Evolutionary conservation across 345 rosid genomes (phyloP), one percentile per base, ranked within the genome.

Genomic region (Melastoma malabathricum): DNA sequence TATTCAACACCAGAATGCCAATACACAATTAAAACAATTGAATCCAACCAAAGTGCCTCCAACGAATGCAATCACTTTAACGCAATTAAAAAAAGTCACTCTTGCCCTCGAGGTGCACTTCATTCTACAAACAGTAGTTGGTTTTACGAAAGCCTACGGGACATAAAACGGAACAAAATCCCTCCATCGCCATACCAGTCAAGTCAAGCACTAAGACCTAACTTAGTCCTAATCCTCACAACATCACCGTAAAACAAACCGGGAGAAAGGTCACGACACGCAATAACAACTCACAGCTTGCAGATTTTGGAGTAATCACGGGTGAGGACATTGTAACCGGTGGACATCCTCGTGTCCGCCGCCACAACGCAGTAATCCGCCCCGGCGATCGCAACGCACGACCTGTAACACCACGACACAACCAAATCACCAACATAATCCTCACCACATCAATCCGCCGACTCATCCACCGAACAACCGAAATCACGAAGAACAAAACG

Each of bases 321-420:
- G 47, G 78, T 71, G 56, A 88, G 90, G 54, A 93, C 83, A 64
- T 63, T 85, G 78, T 88, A 93, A 44, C 99, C 97, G 1, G 83
- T 79, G 43, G 92, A 88, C 97, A 93, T 79, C n/a, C 95, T 81
- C 47, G 97, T 88, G 64, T 93, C 99, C 9, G 97, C 95, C 0
- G 99, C 97, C 47, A 88, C 67, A 6, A 93, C 99, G 39, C 99
- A 88, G 61, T 93, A 93, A 71, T 88, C 83, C 19, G 89, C 80
- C 52, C 99, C 97, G 8, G 97, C 99, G 47, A 93, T 75, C 38
- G 94, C 97, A 39, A 88, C 99, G 47, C 95, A 84, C 48, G 97
- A 68, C 61, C 97, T 93, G 72, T 41, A 20, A 47, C 53, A 39
- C 22, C 15, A 18, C 23, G 41, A 56, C 44, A 44, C 17, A 15